Conservation (phyloP, 2,329 filamentous ascomycete genomes). For the Alternaria sp. region DNA sequence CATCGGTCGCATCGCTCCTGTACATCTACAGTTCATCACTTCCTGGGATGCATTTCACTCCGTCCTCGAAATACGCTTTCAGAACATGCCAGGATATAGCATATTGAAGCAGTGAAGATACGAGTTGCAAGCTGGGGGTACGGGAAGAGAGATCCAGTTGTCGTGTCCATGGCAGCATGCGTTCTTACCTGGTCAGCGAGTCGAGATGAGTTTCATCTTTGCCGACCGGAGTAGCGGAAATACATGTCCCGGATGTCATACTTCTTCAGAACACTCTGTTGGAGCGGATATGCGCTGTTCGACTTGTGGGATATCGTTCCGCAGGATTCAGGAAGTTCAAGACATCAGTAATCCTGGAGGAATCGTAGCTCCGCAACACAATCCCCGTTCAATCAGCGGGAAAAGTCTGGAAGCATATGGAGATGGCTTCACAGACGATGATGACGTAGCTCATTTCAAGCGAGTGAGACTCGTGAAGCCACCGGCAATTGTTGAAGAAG, state of each 20-base stretch:
- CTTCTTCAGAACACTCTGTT: rapidly evolving
- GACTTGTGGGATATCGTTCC: neutral
- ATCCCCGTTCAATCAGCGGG: no score
- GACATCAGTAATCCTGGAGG: no score
- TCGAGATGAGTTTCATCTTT: neutral
- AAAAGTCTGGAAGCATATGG: no score
- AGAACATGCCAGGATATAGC: neutral
- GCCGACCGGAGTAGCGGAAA: no score
- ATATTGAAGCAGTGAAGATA: neutral
- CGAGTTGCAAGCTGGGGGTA: neutral
- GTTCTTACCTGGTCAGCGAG: neutral
- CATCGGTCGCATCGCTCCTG: neutral
- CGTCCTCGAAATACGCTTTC: neutral
- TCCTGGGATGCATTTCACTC: neutral
- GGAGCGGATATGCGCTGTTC: neutral
- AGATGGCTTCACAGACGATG: no score
- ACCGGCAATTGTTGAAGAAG: no score
- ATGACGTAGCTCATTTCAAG: no score
- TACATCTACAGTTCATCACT: neutral
- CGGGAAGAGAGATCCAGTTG: neutral
- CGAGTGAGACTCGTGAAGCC: no score
- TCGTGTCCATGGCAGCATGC: neutral
- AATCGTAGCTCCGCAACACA: no score
- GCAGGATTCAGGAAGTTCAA: neutral
- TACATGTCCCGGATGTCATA: neutral